Percentiles rank a stretch among this genome's conserved stretches.
These are phyloP conservation scores for Kazachstania viticola DNA, from an alignment of 805 yeast species.

Conservation along the genomic window DNA sequence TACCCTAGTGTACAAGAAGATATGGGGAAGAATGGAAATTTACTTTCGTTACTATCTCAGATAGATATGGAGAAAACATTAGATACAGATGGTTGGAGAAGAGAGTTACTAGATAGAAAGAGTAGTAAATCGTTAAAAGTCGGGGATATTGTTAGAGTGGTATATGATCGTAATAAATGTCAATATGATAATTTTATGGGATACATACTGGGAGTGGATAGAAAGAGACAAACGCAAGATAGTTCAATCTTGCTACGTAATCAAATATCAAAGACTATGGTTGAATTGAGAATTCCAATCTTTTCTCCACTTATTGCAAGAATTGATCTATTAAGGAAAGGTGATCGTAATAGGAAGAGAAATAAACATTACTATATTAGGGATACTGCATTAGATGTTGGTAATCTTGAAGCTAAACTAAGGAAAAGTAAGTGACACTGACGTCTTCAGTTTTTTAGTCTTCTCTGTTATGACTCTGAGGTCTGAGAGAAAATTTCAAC, in stretches of 20 bases:
- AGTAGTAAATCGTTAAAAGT: constrained; percentile 46
- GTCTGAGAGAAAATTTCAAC: no score
- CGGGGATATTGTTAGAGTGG: constrained; percentile 74
- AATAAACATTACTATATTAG: constrained; percentile 87
- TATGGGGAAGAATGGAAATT: constrained; percentile 1
- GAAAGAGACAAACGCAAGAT: constrained; percentile 46
- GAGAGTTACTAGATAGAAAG: constrained; percentile 38
- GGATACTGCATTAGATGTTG: constrained; percentile 63
- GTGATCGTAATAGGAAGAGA: constrained; percentile 54
- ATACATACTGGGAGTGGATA: constrained; percentile 63
- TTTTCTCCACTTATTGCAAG: constrained; percentile 69
- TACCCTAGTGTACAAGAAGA: constrained; percentile 18
- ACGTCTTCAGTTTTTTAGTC: background rate
- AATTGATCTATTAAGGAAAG: constrained; percentile 64
- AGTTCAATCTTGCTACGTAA: constrained; percentile 75
- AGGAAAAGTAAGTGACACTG: constrained; percentile 19
- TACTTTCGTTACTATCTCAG: constrained; percentile 9
- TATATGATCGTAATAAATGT: constrained; percentile 45
- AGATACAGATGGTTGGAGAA: constrained; percentile 65
- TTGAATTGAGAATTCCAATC: constrained; percentile 70
- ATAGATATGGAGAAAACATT: constrained; percentile 42
- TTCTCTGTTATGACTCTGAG: no score
- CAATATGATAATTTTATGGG: constrained; percentile 62
- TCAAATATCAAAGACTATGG: constrained; percentile 71
- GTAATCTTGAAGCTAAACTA: constrained; percentile 44